Conservation (phyloP, 768 basidiomycete species). For the Serendipita indica region DNA sequence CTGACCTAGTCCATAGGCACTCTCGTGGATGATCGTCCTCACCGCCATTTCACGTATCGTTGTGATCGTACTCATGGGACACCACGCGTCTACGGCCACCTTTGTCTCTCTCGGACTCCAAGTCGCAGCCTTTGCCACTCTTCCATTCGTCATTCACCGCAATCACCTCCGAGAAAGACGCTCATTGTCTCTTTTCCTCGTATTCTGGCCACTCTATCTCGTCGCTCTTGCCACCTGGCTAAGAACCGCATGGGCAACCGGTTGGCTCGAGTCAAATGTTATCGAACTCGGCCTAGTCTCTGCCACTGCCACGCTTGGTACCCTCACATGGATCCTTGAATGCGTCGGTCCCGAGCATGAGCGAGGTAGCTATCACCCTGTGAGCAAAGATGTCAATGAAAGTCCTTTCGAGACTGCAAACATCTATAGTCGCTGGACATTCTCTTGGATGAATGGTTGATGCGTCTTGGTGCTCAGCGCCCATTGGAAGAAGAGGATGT, state of each 20-base stretch:
- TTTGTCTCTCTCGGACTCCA: conserved; percentile 36
- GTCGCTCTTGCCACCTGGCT: conserved; percentile 38
- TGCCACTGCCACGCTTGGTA: conserved; percentile 29
- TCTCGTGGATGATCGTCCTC: conserved; percentile 5
- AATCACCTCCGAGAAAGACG: conserved; percentile 58
- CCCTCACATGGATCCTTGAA: conserved; percentile 49
- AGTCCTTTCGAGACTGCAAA: conserved; percentile 65
- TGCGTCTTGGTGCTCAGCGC: conserved; percentile 41
- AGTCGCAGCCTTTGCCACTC: conserved; percentile 38
- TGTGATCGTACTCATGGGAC: conserved; percentile 30
- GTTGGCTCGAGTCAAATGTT: conserved; percentile 20
- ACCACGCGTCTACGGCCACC: conserved; percentile 24
- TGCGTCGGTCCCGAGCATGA: conserved; percentile 46
- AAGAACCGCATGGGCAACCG: conserved; percentile 33
- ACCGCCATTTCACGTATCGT: conserved; percentile 24
- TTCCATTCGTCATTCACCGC: conserved; percentile 39
- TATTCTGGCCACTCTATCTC: conserved; percentile 70
- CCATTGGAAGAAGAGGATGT: conserved; percentile 79
- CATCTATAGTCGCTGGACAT: conserved; percentile 68
- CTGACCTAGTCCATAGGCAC: not conserved
- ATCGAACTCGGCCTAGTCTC: conserved; percentile 34
- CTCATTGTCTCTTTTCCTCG: conserved; percentile 55
- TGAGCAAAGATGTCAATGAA: conserved; percentile 28
- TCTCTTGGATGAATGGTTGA: conserved; percentile 73
- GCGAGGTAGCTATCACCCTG: conserved; percentile 20